Percentiles rank a stretch among this genome's conserved stretches.
Evolutionary conservation across 2,329 filamentous ascomycete species (phyloP).

Genomic region (Trichophyton mentagrophytes): DNA sequence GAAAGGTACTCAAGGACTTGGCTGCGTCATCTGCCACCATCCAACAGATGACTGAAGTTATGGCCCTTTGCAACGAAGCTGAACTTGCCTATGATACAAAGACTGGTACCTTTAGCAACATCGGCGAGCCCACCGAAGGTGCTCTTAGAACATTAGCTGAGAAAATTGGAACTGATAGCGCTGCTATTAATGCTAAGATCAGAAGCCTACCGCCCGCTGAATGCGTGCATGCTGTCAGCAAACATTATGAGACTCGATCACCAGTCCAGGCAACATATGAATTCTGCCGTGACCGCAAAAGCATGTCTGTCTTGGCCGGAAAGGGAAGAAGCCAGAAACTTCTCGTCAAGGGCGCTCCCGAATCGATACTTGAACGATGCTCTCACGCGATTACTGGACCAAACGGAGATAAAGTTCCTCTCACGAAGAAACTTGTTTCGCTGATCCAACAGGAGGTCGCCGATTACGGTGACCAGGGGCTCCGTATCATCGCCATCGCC

Average conservation of each 20-base stretch:
- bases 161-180: constrained; percentile 77
- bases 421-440: constrained; percentile 56
- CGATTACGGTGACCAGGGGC: constrained; percentile 79
- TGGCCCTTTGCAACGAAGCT: constrained; percentile 77
- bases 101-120: constrained; percentile 59
- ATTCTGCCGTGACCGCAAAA: constrained; percentile 95
- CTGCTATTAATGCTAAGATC: constrained; percentile 42
- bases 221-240: constrained; percentile 67
- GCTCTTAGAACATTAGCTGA: constrained; percentile 82
- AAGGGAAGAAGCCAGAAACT: constrained; percentile 60
- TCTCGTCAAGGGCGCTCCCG: constrained; percentile 90
- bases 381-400: constrained; percentile 65
- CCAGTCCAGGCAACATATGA: constrained; percentile 78
- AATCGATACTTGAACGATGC: constrained; percentile 87
- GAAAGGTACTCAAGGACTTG: constrained; percentile 55
- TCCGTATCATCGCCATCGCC: constrained; percentile 89
- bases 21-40: constrained; percentile 62
- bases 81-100: constrained; percentile 69
- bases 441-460: constrained; percentile 68
- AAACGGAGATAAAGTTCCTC: constrained; percentile 60
- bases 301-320: constrained; percentile 90
- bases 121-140: constrained; percentile 92
- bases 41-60: constrained; percentile 58
- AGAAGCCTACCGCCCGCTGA: constrained; percentile 40
- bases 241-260: constrained; percentile 65